Evolutionary conservation across 331 rosid species (phyloP).

Genomic region (Spiraea crenata): DNA sequence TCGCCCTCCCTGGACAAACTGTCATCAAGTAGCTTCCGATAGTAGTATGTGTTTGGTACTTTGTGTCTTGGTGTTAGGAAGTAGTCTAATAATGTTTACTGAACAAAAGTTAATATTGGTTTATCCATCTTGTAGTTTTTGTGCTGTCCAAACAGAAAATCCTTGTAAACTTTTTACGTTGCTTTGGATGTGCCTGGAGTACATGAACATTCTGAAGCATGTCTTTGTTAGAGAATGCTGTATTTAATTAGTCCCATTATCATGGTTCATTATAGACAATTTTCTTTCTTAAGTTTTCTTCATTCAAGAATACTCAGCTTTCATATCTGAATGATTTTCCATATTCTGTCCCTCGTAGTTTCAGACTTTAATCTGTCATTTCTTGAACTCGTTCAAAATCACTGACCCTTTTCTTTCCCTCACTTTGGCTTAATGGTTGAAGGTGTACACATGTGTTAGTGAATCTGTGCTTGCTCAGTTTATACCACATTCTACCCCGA

Average conservation of each 20-base stretch:
- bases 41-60: no score
- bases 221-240: neutral
- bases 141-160: no score
- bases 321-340: neutral
- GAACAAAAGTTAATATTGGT: no score
- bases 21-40: no score
- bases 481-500: constrained; percentile 62
- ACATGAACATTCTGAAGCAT: neutral
- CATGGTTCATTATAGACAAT: neutral
- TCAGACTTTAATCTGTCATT: constrained; percentile 12
- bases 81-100: no score
- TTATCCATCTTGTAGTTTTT: no score
- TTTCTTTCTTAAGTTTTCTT: neutral
- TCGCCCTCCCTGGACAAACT: no score
- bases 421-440: constrained; percentile 23
- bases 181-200: neutral
- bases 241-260: neutral
- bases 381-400: neutral
- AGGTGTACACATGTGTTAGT: constrained; percentile 78
- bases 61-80: no score
- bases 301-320: neutral
- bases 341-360: neutral
- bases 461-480: constrained; percentile 64
- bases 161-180: neutral
- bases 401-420: constrained; percentile 9